phyloP scores from a whole-genome alignment of 768 basidiomycete species.

The Termitomyces sp. region DNA sequence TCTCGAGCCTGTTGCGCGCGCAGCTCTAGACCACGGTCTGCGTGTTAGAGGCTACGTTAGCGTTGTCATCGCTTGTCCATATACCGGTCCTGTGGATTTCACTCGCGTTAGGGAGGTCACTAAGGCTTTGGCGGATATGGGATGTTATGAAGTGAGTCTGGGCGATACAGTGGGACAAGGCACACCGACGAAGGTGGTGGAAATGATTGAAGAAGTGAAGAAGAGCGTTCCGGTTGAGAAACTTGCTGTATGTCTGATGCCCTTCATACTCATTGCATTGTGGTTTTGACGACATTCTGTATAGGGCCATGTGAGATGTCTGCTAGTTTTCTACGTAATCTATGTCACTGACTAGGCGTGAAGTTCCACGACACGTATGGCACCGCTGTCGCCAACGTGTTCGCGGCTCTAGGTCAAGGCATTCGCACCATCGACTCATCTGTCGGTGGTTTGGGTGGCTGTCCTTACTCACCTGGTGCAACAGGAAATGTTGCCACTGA shows the following conservation, averaged over 20 bases:
- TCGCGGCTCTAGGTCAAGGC: constrained; percentile 67
- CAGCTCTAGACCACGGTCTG: constrained; percentile 56
- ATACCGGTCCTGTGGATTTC: constrained; percentile 71
- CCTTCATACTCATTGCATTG: not conserved
- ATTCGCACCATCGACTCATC: constrained; percentile 79
- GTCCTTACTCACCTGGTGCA: constrained; percentile 94
- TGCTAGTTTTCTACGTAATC: not conserved
- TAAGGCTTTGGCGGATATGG: constrained; percentile 75
- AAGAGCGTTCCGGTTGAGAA: constrained; percentile 52
- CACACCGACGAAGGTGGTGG: constrained; percentile 60
- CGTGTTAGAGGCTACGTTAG: constrained; percentile 84
- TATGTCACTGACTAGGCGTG: not conserved
- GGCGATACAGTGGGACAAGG: constrained; percentile 92
- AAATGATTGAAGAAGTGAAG: constrained; percentile 68
- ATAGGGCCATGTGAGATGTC: constrained; percentile 3
- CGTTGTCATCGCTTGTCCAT: constrained; percentile 81
- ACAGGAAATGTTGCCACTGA: constrained; percentile 96
- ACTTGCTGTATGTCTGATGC: constrained; percentile 54
- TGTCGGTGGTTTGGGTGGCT: constrained; percentile 89
- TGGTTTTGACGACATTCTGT: not conserved
- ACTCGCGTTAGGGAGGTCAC: constrained; percentile 63
- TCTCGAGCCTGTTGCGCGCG: constrained; percentile 54
- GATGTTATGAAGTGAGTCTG: constrained; percentile 89
- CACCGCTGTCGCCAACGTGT: constrained; percentile 72
- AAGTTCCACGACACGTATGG: constrained; percentile 92